phyloP scores from a whole-genome alignment of 2,329 filamentous ascomycete genomes.

The Thermothelomyces thermophilus region DNA sequence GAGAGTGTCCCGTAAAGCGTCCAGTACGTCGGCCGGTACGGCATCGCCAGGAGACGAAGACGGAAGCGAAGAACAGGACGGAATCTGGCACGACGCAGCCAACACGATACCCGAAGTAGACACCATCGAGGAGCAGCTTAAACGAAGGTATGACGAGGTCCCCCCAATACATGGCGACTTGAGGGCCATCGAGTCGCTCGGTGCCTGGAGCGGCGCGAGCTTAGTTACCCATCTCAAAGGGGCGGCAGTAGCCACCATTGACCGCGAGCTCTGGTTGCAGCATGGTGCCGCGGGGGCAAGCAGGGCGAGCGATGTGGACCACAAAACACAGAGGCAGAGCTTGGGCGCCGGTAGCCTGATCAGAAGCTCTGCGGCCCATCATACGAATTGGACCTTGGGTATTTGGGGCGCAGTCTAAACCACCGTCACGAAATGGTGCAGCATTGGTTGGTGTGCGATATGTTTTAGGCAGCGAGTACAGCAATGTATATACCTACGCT shows the following conservation, averaged over 20 bases:
- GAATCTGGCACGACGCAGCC: conserved; percentile 36
- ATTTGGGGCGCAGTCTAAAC: conserved; percentile 49
- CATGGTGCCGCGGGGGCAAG: conserved; percentile 59
- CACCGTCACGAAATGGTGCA: background rate
- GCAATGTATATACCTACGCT: no score
- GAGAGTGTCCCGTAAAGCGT: conserved; percentile 25
- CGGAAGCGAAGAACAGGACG: conserved; percentile 29
- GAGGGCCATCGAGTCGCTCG: conserved; percentile 61
- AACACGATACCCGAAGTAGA: conserved; percentile 45
- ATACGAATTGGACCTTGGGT: conserved; percentile 55
- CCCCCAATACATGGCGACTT: conserved; percentile 49
- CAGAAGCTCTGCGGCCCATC: conserved; percentile 34
- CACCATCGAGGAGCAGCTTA: conserved; percentile 52
- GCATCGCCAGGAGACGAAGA: conserved; percentile 13
- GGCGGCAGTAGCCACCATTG: conserved; percentile 61
- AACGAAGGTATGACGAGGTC: conserved; percentile 37
- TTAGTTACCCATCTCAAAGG: conserved; percentile 62
- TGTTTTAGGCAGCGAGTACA: no score
- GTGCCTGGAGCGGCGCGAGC: conserved; percentile 69
- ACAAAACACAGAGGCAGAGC: conserved; percentile 55
- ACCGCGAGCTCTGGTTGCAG: conserved; percentile 64
- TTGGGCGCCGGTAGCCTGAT: conserved; percentile 51
- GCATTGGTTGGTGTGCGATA: no score
- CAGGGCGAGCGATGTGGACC: conserved; percentile 52
- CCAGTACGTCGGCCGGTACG: conserved; percentile 18